A percentile compares a stretch with the other conserved stretches of the same genome.
phyloP scores from a whole-genome alignment of 768 basidiomycete genomes.

The Bullera alba region DNA sequence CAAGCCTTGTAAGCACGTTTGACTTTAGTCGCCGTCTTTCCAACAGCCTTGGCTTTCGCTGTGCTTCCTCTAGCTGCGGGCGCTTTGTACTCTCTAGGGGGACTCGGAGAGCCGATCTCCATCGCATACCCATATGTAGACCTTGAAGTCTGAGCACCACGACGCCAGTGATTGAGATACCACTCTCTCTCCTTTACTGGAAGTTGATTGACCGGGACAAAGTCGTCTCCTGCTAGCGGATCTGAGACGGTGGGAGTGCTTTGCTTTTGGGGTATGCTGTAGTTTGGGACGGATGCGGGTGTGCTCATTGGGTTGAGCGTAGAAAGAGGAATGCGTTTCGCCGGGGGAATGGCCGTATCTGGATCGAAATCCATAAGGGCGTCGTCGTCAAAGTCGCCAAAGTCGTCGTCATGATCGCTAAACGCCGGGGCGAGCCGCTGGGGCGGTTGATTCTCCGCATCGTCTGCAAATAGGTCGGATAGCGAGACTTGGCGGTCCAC shows the following conservation, averaged over 20 bases:
- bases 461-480: neutral
- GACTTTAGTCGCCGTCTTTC: neutral
- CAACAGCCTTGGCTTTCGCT: no score
- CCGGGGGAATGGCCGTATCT: neutral
- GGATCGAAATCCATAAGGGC: neutral
- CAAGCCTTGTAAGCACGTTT: neutral
- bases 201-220: slow-evolving; percentile 2
- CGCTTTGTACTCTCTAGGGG: neutral
- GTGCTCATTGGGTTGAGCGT: neutral
- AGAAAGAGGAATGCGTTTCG: neutral
- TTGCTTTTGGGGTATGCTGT: neutral
- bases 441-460: neutral
- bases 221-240: no score
- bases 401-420: neutral
- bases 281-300: neutral
- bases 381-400: neutral
- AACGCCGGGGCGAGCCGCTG: neutral
- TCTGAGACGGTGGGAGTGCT: neutral
- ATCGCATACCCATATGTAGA: neutral
- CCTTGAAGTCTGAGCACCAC: slow-evolving; percentile 25
- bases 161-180: slow-evolving; percentile 32
- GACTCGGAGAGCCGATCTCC: neutral
- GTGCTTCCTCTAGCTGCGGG: neutral
- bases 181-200: slow-evolving; percentile 19
- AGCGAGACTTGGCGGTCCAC: neutral